These are phyloP conservation scores for Sorghum bicolor DNA, from an alignment of 176 grass and related monocot species.

Conservation along the genomic window Sorghum_bicolor_NCBIv3 NC_012873.2:48856501-48857000, in stretches of 20 bases:
- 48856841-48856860: background rate
- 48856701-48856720: conserved; percentile 93
- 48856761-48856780: conserved; percentile 94
- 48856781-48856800: conserved; percentile 47
- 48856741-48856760: conserved; percentile 96
- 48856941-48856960: background rate
- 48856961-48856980: background rate
- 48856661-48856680: conserved; percentile 24
- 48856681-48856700: conserved; percentile 11
- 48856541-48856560: background rate
- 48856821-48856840: background rate
- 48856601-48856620: background rate
- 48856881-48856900: too few relatives aligned
- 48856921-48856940: background rate
- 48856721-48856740: conserved; percentile 91
- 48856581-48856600: background rate
- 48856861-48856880: too few relatives aligned
- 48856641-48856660: background rate
- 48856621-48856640: background rate
- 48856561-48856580: background rate
- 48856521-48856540: background rate
- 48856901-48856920: background rate
- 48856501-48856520: background rate
- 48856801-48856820: background rate
- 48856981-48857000: background rate